These are phyloP conservation scores for Niveomyces coronatus DNA, from an alignment of 2,329 filamentous ascomycete species.

Conservation along the genomic window DNA sequence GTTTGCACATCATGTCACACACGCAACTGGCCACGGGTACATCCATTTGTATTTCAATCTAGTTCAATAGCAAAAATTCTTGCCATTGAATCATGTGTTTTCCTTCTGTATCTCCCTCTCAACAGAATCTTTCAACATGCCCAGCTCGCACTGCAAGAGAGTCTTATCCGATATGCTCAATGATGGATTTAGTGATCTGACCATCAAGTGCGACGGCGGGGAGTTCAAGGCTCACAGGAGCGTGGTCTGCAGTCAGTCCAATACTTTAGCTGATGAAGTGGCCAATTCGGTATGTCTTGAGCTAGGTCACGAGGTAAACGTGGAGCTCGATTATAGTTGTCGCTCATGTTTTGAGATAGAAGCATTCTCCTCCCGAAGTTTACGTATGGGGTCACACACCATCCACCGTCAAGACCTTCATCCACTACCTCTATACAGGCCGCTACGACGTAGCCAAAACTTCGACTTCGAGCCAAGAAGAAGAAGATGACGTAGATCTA, in stretches of 20 bases:
- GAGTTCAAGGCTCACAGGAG: background rate
- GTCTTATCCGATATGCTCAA: background rate
- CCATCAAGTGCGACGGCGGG: background rate
- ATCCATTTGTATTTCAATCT: too few species aligned
- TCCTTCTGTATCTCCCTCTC: too few species aligned
- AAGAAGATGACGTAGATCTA: background rate
- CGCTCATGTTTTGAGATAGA: too few species aligned
- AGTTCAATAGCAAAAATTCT: too few species aligned
- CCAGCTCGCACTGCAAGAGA: background rate
- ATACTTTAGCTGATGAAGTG: background rate
- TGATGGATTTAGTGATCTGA: conserved; percentile 1
- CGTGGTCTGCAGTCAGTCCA: background rate
- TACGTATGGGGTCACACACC: too few species aligned
- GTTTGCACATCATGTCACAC: too few species aligned
- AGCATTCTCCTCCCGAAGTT: too few species aligned
- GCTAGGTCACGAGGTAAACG: too few species aligned
- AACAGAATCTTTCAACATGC: background rate
- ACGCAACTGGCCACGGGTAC: too few species aligned
- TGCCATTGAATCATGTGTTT: too few species aligned
- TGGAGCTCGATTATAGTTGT: too few species aligned
- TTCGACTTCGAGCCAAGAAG: too few species aligned
- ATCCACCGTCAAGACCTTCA: background rate
- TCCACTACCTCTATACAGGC: background rate
- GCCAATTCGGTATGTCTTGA: background rate
- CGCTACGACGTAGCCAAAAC: background rate